Conservation (phyloP, 345 rosid species). For the Arabidopsis suecica region DNA sequence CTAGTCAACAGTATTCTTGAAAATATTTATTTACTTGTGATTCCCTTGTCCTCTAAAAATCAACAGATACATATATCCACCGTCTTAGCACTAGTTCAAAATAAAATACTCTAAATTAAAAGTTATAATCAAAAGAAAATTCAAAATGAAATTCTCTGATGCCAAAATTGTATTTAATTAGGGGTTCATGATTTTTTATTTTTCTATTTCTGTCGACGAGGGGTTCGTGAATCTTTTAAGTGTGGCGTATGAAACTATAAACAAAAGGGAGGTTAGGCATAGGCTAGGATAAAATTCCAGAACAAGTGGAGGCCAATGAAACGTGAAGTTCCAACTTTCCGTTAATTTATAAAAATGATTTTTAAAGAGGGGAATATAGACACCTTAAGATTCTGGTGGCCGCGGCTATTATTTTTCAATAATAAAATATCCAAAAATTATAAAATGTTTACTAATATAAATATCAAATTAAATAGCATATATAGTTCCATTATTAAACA, state of each 20-base stretch:
- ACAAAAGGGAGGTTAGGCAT: conserved; percentile 31
- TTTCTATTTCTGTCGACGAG: neutral
- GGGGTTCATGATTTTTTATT: neutral
- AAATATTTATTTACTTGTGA: conserved; percentile 16
- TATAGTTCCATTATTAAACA: neutral
- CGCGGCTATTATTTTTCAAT: conserved; percentile 17
- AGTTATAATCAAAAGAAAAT: neutral
- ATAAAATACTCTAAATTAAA: neutral
- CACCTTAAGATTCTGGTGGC: conserved; percentile 40
- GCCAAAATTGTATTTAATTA: neutral
- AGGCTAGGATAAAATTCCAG: conserved; percentile 41
- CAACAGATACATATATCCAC: neutral
- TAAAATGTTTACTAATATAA: neutral
- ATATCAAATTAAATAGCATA: neutral
- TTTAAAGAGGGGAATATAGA: conserved; percentile 32
- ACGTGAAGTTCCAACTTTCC: conserved; percentile 32
- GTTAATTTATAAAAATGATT: neutral
- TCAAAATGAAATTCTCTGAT: neutral
- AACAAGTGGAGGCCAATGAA: conserved; percentile 47
- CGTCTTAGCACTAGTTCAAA: neutral
- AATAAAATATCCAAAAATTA: neutral
- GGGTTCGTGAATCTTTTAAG: conserved; percentile 9
- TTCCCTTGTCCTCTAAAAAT: conserved; percentile 12
- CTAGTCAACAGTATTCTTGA: conserved; percentile 37
- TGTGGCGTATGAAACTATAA: conserved; percentile 15